A percentile compares a stretch with the other conserved stretches of the same genome.
Evolutionary conservation across 1,284 basidiomycete species (phyloP).

Genomic region (Cutaneotrichosporon spelunceum): DNA sequence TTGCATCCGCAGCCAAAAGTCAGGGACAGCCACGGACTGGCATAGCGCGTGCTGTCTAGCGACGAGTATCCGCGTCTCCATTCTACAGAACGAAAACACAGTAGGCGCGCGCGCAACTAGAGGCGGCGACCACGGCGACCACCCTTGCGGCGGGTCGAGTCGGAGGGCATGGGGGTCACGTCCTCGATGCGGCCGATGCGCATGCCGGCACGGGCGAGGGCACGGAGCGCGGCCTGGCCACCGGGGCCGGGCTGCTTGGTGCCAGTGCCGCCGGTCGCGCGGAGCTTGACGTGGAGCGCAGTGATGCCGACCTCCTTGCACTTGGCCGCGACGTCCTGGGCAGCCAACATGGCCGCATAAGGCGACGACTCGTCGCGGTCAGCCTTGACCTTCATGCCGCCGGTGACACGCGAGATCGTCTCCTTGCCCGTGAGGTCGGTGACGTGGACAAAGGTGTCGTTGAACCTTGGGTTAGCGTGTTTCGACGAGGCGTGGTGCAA

Average conservation of each 20-base stretch:
- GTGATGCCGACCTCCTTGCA: conserved; percentile 99
- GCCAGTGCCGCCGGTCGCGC: conserved; percentile 96
- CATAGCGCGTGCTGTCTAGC: conserved; percentile 28
- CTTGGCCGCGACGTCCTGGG: conserved; percentile 91
- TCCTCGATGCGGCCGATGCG: conserved; percentile 94
- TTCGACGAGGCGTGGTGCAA: no score
- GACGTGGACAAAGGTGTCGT: conserved; percentile 99
- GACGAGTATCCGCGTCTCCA: conserved; percentile 18
- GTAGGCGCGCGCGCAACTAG: conserved; percentile 37
- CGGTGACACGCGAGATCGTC: conserved; percentile 97
- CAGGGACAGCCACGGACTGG: conserved; percentile 24
- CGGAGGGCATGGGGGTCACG: conserved; percentile 95
- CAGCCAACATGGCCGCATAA: conserved; percentile 99
- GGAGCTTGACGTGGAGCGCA: conserved; percentile 81
- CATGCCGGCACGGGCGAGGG: conserved; percentile 98
- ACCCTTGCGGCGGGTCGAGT: conserved; percentile 98
- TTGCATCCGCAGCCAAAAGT: conserved; percentile 14
- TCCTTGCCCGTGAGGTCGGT: conserved; percentile 99
- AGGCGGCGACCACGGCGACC: conserved; percentile 99
- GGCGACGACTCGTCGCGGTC: conserved; percentile 99
- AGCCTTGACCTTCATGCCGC: conserved; percentile 99
- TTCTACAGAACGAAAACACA: conserved; percentile 10
- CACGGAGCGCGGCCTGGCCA: conserved; percentile 96
- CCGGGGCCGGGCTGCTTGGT: conserved; percentile 99
- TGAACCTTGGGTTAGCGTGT: conserved; percentile 63